Evolutionary conservation across 1,284 basidiomycete species (phyloP).

Genomic region (Rugosomyces carneus): DNA sequence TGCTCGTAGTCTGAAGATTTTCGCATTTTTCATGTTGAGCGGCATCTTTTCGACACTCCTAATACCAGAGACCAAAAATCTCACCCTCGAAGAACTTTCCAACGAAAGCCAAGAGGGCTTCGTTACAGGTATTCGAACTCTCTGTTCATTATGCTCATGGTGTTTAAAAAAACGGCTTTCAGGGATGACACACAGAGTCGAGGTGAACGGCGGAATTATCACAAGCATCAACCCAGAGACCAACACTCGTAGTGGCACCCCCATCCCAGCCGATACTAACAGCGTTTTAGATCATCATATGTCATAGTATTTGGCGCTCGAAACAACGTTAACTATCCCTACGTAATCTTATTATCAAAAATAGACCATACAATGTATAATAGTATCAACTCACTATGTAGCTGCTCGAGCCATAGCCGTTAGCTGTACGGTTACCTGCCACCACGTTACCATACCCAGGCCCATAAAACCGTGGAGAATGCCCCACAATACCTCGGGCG

Average conservation of each 20-base stretch:
- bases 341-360: too few relatives aligned
- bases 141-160: background rate
- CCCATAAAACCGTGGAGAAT: slow-evolving; percentile 62
- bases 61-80: slow-evolving; percentile 69
- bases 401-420: slow-evolving; percentile 37
- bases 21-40: slow-evolving; percentile 76
- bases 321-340: too few relatives aligned
- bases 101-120: slow-evolving; percentile 66
- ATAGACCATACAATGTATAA: too few relatives aligned
- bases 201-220: slow-evolving; percentile 12
- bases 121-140: slow-evolving; percentile 28
- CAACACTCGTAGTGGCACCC: too few relatives aligned
- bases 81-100: slow-evolving; percentile 65
- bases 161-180: background rate
- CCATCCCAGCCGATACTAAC: too few relatives aligned
- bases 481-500: slow-evolving; percentile 66
- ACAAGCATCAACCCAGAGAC: too few relatives aligned
- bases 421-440: slow-evolving; percentile 61
- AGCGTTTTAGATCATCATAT: too few relatives aligned
- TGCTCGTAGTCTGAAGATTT: slow-evolving; percentile 52
- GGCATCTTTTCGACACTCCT: slow-evolving; percentile 75
- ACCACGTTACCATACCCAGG: slow-evolving; percentile 64
- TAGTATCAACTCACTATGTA: too few relatives aligned
- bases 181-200: slow-evolving; percentile 3
- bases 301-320: too few relatives aligned